Percentiles rank a stretch among this genome's conserved stretches.
Conservation (phyloP, 768 basidiomycete species). For the Dacryopinax primogenitus region DNA sequence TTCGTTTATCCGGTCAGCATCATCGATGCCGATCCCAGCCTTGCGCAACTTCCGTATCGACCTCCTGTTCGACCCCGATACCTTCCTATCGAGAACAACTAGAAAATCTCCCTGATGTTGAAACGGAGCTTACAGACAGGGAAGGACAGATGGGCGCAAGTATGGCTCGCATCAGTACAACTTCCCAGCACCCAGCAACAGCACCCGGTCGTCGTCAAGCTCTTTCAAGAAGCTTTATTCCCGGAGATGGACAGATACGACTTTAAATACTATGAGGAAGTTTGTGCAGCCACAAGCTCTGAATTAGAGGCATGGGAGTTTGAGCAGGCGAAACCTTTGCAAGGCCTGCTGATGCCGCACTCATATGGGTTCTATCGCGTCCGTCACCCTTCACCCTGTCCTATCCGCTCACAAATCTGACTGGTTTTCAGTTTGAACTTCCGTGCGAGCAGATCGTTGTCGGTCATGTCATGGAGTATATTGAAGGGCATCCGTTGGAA, state of each 20-base stretch:
- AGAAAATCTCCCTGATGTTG: not conserved
- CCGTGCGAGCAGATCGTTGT: not conserved
- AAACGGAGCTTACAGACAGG: not conserved
- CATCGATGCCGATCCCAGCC: no score
- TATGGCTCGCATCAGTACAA: not conserved
- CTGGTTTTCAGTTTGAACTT: not conserved
- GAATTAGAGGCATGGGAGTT: not conserved
- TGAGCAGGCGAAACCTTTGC: not conserved
- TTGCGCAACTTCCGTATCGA: no score
- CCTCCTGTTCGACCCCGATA: no score
- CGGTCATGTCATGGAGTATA: not conserved
- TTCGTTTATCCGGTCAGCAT: no score
- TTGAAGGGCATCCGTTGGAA: not conserved
- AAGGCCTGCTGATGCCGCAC: not conserved
- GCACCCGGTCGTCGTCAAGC: not conserved
- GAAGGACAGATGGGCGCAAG: not conserved
- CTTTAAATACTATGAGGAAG: not conserved
- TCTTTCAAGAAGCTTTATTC: not conserved
- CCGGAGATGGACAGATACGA: not conserved
- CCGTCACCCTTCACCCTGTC: not conserved
- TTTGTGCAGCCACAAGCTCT: not conserved
- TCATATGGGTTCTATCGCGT: not conserved
- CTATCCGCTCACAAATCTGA: not conserved
- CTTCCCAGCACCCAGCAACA: not conserved
- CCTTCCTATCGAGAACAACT: not conserved